Base-by-base conservation (phyloP, 2,329 filamentous ascomycete genomes). In the Arthrocladium fulminans region DNA sequence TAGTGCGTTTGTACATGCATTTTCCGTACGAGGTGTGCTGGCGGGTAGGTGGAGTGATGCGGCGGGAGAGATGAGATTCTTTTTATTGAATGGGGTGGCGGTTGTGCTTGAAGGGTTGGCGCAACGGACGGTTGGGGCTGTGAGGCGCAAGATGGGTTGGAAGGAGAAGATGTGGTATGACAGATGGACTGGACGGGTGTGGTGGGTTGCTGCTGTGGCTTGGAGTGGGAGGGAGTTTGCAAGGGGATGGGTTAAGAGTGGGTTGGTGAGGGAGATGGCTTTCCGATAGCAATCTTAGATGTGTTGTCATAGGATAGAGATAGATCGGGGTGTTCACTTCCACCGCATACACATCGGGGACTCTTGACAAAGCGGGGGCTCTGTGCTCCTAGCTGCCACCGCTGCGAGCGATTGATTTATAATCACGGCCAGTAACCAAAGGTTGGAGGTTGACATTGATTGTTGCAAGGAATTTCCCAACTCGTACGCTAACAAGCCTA, bases 171-270 rank as follows among this genome's bases (percentile, higher is more conserved):
- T 53, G 50, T 63, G 62, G 62, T 66, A 62, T 38, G 63, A 65
- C 54, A 52, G 50, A 6, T 54, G 63, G 38, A 45, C 69, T 27
- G 67, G 68, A 1, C 56, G 68, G 27, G 35, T 62, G 1, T 72
- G 68, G 68, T 71, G 67, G 67, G 59, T 69, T 9, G 44, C 46
- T 2, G 56, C 68, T 10, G 47, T 71, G 2, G 52, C 70, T 47
- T 63, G 65, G 23, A 67, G 60, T 15, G 68, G 68, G 0, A 60
- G 67, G 29, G 67, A 67, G 35, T 70, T 71, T 47, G 67, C 67
- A 3, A 58, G 68, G 35, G 68, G 68, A 2, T 70, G 68, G 68
- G 65, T 68, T 1, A 64, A 65, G 46, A 63, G 65, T 27, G 65
- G 67, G 0, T 53, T 70, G 30, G 66, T 69, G 1, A 60, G 65